phyloP scores from a whole-genome alignment of 2,329 filamentous ascomycete genomes.

The Fonsecaea nubica region DNA sequence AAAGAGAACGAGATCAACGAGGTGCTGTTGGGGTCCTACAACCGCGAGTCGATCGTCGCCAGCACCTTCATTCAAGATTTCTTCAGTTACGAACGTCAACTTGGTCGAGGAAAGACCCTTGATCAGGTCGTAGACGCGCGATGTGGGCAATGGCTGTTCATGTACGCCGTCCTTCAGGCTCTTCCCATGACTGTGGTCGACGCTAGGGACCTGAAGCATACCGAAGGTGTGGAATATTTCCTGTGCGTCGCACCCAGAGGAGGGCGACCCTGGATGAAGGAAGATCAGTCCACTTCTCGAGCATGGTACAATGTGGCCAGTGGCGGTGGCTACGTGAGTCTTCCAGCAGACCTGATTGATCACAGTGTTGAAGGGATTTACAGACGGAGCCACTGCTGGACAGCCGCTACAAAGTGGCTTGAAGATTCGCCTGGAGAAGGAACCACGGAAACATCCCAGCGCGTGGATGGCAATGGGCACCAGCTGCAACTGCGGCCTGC shows the following conservation, averaged over 20 bases:
- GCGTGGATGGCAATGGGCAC: conserved; percentile 11
- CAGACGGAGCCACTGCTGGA: conserved; percentile 73
- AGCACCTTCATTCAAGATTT: conserved; percentile 57
- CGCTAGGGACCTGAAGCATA: conserved; percentile 53
- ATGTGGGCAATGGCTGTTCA: conserved; percentile 60
- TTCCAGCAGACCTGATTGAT: conserved; percentile 69
- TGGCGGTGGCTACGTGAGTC: conserved; percentile 64
- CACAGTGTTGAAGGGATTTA: conserved; percentile 73
- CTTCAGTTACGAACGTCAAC: conserved; percentile 56
- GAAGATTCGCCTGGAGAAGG: conserved; percentile 49
- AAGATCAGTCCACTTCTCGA: conserved; percentile 52
- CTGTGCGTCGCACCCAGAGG: conserved; percentile 57
- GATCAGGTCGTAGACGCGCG: conserved; percentile 55
- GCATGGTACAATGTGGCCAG: conserved; percentile 66
- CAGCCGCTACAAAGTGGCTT: conserved; percentile 67
- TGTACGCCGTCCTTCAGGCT: conserved; percentile 58
- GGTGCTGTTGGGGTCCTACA: conserved; percentile 81
- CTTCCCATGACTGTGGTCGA: conserved; percentile 59
- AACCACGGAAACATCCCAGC: conserved; percentile 31
- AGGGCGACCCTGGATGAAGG: conserved; percentile 56
- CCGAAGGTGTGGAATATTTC: conserved; percentile 58
- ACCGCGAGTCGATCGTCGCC: conserved; percentile 69
- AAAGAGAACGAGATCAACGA: conserved; percentile 79
- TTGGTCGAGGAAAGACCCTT: conserved; percentile 51
- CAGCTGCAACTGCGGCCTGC: conserved; percentile 9